Percentiles rank a stretch among this genome's conserved stretches.
These are phyloP conservation scores for Nemania abortiva DNA, from an alignment of 2,329 filamentous ascomycete genomes.

Conservation along the genomic window DNA sequence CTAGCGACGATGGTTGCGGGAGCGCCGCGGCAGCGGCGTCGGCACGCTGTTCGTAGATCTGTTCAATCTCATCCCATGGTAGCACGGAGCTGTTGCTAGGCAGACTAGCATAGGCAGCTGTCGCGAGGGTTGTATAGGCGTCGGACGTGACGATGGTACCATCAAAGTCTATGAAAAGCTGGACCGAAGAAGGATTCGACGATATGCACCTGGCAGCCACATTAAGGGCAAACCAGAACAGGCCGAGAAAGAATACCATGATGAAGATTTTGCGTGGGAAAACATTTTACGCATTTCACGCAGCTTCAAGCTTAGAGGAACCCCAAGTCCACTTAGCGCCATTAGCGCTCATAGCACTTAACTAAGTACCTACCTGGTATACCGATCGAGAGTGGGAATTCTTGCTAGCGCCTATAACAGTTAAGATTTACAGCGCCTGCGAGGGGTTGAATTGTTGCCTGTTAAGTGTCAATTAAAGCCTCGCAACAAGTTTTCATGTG, in stretches of 20 bases:
- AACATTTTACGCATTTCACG: background rate
- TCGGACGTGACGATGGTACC: constrained; percentile 33
- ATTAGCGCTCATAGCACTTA: background rate
- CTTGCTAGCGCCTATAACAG: background rate
- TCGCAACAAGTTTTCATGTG: too few relatives aligned
- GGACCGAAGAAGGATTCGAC: constrained; percentile 1
- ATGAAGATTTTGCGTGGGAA: background rate
- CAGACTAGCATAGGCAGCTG: constrained; percentile 31
- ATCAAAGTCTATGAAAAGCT: constrained; percentile 35
- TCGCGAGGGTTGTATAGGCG: constrained; percentile 27
- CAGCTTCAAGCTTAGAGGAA: background rate
- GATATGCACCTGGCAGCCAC: constrained; percentile 13
- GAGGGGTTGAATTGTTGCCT: background rate
- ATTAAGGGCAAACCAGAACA: constrained; percentile 11
- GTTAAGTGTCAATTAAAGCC: background rate
- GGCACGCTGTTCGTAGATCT: constrained; percentile 24
- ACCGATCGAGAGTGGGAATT: background rate
- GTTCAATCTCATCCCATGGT: constrained; percentile 34
- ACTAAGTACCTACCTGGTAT: background rate
- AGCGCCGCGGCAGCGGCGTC: constrained; percentile 21
- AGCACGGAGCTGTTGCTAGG: constrained; percentile 28
- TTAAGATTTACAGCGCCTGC: background rate
- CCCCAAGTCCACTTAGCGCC: too few relatives aligned
- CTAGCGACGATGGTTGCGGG: constrained; percentile 23
- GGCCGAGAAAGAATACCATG: background rate